Evolutionary conservation across 208 protist genomes (phyloP).

Genomic region (Leishmania turanica): DNA sequence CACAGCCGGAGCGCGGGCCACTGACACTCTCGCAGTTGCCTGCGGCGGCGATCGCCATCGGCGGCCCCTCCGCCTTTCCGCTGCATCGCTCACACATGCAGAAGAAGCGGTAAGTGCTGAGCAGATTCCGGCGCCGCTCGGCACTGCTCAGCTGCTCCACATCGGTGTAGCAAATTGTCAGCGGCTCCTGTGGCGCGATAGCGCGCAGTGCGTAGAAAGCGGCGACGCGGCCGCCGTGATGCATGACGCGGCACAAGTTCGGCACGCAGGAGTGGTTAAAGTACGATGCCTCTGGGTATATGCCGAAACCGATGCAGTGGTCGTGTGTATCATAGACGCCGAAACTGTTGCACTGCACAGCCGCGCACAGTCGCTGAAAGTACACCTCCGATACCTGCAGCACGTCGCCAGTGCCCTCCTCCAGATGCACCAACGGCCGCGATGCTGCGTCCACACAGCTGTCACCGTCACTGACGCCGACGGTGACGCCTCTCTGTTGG

Average conservation of each 20-base stretch:
- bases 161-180: conserved; percentile 84
- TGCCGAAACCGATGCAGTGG: conserved; percentile 50
- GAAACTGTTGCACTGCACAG: conserved; percentile 73
- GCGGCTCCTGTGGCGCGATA: conserved; percentile 41
- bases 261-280: conserved; percentile 81
- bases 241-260: conserved; percentile 75
- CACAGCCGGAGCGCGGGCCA: background rate
- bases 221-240: conserved; percentile 36
- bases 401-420: background rate
- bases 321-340: conserved; percentile 54
- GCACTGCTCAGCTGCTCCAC: conserved; percentile 59
- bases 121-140: conserved; percentile 55
- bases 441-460: background rate
- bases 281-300: conserved; percentile 72
- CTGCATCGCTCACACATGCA: conserved; percentile 67
- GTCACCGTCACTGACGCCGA: background rate
- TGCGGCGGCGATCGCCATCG: conserved; percentile 9
- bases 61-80: conserved; percentile 10
- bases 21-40: background rate
- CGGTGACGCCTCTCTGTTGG: background rate
- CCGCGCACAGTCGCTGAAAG: conserved; percentile 61
- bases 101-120: conserved; percentile 67
- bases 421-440: background rate
- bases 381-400: conserved; percentile 28
- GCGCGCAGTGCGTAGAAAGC: conserved; percentile 70